Percentiles rank a stretch among this genome's conserved stretches.
These are phyloP conservation scores for Tetragonia tetragonoides DNA, from an alignment of 148 eudicot genomes.

Conservation along the genomic window DNA sequence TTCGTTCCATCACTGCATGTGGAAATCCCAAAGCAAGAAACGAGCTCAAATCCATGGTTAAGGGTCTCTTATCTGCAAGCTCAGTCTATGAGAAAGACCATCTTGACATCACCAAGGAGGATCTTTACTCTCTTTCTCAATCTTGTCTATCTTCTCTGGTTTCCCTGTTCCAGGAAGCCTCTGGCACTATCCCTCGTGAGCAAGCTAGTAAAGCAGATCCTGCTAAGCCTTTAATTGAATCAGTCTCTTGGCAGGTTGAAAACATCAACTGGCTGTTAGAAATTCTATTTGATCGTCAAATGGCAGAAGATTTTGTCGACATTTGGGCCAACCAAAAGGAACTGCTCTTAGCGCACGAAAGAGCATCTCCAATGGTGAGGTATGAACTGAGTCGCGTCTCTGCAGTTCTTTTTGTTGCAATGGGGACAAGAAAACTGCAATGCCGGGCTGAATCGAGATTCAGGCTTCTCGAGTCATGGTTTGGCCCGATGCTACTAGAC, in stretches of 20 bases:
- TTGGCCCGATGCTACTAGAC: conserved; percentile 72
- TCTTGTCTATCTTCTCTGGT: conserved; percentile 56
- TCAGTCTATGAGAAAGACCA: conserved; percentile 62
- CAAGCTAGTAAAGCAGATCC: conserved; percentile 27
- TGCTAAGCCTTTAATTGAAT: conserved; percentile 60
- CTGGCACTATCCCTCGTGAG: conserved; percentile 21
- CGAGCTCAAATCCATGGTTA: conserved; percentile 79
- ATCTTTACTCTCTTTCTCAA: conserved; percentile 53
- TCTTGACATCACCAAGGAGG: conserved; percentile 65
- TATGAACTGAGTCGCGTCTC: conserved; percentile 90
- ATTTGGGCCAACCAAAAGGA: conserved; percentile 68
- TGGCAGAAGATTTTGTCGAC: conserved; percentile 79
- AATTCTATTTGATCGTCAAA: conserved; percentile 71
- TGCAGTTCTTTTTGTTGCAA: conserved; percentile 66
- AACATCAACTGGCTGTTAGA: conserved; percentile 80
- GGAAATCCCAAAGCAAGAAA: conserved; percentile 60
- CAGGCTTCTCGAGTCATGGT: conserved; percentile 60
- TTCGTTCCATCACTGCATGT: conserved; percentile 65
- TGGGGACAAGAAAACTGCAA: conserved; percentile 79
- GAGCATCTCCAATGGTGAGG: conserved; percentile 71
- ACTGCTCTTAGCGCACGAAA: conserved; percentile 52
- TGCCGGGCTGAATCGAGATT: conserved; percentile 61
- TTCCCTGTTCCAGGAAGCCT: conserved; percentile 56
- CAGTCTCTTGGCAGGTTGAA: conserved; percentile 77
- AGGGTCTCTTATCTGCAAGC: conserved; percentile 74